These are phyloP conservation scores for Solanum pennellii DNA, from an alignment of 257 asterid genomes.

Conservation along the genomic window DNA sequence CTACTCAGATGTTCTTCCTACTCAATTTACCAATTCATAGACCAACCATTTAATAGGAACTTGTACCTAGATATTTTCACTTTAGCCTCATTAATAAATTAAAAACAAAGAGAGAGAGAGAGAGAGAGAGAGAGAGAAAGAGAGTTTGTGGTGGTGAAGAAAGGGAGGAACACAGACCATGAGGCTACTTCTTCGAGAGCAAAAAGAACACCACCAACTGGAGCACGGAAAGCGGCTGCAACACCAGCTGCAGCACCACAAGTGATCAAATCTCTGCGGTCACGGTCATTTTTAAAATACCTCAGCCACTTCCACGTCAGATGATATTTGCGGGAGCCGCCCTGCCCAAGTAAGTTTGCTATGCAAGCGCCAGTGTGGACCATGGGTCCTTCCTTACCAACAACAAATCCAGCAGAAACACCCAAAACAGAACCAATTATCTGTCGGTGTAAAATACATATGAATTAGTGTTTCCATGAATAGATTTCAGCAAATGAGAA, in stretches of 20 bases:
- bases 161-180: conserved; percentile 36
- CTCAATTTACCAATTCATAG: neutral
- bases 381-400: conserved; percentile 99
- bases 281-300: conserved; percentile 88
- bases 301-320: conserved; percentile 93
- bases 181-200: conserved; percentile 99
- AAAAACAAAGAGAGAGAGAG: neutral
- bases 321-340: conserved; percentile 95
- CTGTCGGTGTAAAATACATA: conserved; percentile 19
- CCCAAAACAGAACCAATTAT: conserved; percentile 89
- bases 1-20: neutral
- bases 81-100: neutral
- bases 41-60: neutral
- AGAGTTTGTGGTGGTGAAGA: neutral
- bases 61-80: neutral
- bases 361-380: conserved; percentile 98
- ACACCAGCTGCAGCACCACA: conserved; percentile 99
- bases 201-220: conserved; percentile 98
- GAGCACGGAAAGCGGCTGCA: conserved; percentile 99
- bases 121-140: neutral
- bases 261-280: conserved; percentile 92
- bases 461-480: neutral
- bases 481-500: neutral
- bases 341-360: conserved; percentile 95
- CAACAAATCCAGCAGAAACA: conserved; percentile 97